Evolutionary conservation across 139 green algal genomes (phyloP).

Genomic region (Astrephomene gubernaculifera): DNA sequence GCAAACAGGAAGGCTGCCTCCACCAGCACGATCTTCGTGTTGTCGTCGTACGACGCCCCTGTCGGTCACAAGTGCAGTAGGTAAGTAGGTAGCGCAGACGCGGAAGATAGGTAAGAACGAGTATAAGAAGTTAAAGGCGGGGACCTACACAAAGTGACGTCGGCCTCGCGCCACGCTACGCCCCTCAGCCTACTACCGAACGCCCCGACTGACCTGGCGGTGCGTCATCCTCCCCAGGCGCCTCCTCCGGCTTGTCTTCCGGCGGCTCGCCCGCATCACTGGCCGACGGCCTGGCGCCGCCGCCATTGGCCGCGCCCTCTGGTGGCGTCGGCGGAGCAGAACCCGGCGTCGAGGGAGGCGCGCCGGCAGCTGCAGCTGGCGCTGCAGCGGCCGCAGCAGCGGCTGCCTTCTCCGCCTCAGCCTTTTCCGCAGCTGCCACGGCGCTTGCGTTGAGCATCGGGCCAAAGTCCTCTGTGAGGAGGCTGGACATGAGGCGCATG

Average conservation of each 20-base stretch:
- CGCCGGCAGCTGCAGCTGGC: not conserved
- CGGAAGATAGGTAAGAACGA: too few relatives aligned
- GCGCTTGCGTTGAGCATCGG: constrained; percentile 3
- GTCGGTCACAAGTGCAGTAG: too few relatives aligned
- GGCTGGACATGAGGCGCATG: constrained; percentile 69
- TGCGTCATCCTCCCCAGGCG: not conserved
- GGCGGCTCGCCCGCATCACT: not conserved
- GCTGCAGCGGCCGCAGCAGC: not conserved
- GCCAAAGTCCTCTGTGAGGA: constrained; percentile 65
- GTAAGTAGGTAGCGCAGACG: too few relatives aligned
- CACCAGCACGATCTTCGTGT: constrained; percentile 61
- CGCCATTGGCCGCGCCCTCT: not conserved
- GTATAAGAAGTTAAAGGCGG: too few relatives aligned
- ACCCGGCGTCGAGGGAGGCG: not conserved
- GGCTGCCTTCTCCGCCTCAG: not conserved
- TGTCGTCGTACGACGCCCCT: constrained; percentile 60
- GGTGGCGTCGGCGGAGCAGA: not conserved
- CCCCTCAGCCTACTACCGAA: too few relatives aligned
- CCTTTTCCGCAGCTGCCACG: not conserved
- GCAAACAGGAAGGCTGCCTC: constrained; percentile 76
- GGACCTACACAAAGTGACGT: too few relatives aligned
- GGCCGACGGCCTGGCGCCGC: not conserved
- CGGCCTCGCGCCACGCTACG: too few relatives aligned
- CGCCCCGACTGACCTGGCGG: constrained; percentile 1
- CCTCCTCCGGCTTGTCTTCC: constrained; percentile 1